Percentiles rank a stretch among this genome's conserved stretches.
Conservation (phyloP, 176 grass and related monocot genomes). For the Tillandsia leiboldiana region DNA sequence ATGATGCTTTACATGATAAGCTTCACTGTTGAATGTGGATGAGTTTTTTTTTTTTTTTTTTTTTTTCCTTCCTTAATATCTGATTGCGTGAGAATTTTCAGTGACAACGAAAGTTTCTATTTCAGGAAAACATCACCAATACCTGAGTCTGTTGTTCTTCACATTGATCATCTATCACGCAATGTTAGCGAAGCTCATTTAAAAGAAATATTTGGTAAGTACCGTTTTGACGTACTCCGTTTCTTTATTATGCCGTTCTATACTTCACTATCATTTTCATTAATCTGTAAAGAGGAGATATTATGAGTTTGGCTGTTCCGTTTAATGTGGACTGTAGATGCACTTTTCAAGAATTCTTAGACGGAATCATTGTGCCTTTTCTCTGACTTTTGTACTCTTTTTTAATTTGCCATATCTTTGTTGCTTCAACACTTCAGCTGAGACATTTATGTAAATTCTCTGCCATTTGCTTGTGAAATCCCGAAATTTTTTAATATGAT, state of each 20-base stretch:
- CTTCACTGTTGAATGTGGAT: not conserved
- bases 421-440: too few relatives aligned
- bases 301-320: not conserved
- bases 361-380: not conserved
- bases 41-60: not conserved
- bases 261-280: not conserved
- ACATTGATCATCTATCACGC: conserved; percentile 88
- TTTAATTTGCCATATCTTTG: too few relatives aligned
- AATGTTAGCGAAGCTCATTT: conserved; percentile 96
- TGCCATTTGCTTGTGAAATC: too few relatives aligned
- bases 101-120: conserved; percentile 3
- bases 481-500: too few relatives aligned
- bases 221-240: not conserved
- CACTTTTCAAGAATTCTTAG: not conserved
- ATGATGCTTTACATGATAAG: not conserved
- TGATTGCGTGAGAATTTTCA: not conserved
- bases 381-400: not conserved
- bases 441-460: too few relatives aligned
- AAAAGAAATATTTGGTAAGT: conserved; percentile 96
- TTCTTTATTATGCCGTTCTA: not conserved
- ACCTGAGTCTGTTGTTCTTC: conserved; percentile 74
- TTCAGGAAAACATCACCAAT: conserved; percentile 85
- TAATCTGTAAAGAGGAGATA: not conserved
- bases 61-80: not conserved
- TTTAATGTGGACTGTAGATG: not conserved